Evolutionary conservation across 1,284 basidiomycete species (phyloP), one percentile per base, ranked within the genome.

Genomic region (Cryptococcus jaspeensis): DNA sequence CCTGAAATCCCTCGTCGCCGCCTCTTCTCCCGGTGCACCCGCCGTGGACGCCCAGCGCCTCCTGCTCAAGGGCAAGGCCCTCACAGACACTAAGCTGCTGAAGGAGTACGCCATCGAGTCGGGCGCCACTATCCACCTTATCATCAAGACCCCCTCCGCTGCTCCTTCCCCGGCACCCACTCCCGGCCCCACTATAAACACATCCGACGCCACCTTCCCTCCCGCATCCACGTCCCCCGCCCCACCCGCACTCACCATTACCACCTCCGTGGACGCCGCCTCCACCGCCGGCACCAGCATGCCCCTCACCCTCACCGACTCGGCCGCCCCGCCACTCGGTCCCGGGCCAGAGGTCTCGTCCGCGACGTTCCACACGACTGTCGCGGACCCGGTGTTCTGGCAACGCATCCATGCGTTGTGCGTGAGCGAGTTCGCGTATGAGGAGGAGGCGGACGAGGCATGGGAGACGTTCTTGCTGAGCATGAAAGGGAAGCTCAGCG

Each of bases 51-150:
- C 88, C 69, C 92, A 95, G 76, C 83, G 93, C 2, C 83, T 94
- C 7, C 80, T 97, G 9, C 82, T 94, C 56, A 95, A 93, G 77
- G 93, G 93, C 56, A 97, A 97, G 75, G 91, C 88, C 0, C 83
- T 96, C 60, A 86, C 84, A 23, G 92, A 95, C 78, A 80, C 78
- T 40, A 93, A 92, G 74, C 83, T 97, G 6, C 79, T 96, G 42
- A 87, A 87, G 71, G 93, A 96, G 73, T 97, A 95, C 79, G 84
- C 80, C 64, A 82, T 94, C 65, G 84, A 86, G 66, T 83, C 87
- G 66, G 89, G 88, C 15, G 85, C 89, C 60, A 87, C 85, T 25
- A 80, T 95, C 64, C 92, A 88, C 73, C 81, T 97, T 47, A 86
- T 92, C 81, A 78, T 90, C 71, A 93, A 91, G 72, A 84, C 89